phyloP scores from a whole-genome alignment of 805 yeast genomes.

The Pichia manshurica region DNA sequence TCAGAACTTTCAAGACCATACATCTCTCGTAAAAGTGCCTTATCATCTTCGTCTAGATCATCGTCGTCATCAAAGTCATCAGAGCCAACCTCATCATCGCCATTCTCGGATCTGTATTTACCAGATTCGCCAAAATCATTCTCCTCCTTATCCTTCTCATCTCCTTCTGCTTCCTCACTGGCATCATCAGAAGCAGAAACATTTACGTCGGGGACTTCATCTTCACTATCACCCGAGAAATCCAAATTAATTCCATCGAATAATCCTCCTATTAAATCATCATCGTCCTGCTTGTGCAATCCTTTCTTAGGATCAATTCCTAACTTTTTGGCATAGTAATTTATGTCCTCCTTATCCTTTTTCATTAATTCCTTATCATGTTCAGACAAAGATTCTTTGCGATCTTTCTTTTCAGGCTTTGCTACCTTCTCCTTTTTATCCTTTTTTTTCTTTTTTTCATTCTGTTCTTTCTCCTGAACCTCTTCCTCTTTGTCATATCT shows the following conservation, averaged over 20 bases:
- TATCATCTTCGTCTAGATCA: slow-evolving; percentile 30
- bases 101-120: slow-evolving; percentile 17
- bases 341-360: slow-evolving; percentile 73
- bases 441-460: neutral
- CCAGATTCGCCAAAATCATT: neutral
- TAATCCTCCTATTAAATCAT: slow-evolving; percentile 75
- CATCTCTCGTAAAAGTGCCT: slow-evolving; percentile 28
- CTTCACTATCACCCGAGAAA: slow-evolving; percentile 3
- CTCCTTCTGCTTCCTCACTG: slow-evolving; percentile 10
- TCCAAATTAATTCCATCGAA: slow-evolving; percentile 66
- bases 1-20: slow-evolving; percentile 25
- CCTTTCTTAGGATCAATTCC: slow-evolving; percentile 57
- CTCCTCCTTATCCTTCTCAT: neutral
- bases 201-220: too few species aligned
- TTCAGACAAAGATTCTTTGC: slow-evolving; percentile 29
- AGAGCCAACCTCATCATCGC: slow-evolving; percentile 24
- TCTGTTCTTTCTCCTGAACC: slow-evolving; percentile 9
- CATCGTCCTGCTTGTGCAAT: slow-evolving; percentile 52
- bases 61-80: slow-evolving; percentile 31
- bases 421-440: slow-evolving; percentile 6
- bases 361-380: slow-evolving; percentile 43
- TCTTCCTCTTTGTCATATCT: slow-evolving; percentile 9
- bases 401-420: neutral
- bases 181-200: slow-evolving; percentile 15
- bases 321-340: slow-evolving; percentile 75